phyloP scores from a whole-genome alignment of 257 asterid species.

The Asclepias syriaca region DNA sequence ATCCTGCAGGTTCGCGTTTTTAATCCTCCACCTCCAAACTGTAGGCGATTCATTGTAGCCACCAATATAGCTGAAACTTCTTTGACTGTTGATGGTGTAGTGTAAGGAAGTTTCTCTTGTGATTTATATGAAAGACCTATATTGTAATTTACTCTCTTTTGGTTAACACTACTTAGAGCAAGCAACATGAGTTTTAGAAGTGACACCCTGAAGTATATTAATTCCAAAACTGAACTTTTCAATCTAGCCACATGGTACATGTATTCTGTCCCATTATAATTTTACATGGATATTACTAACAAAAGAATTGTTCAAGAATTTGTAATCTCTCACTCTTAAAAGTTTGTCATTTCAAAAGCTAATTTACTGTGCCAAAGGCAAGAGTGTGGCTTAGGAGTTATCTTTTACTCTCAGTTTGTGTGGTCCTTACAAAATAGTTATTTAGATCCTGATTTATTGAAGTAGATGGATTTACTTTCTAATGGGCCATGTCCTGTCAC shows the following conservation, averaged over 20 bases:
- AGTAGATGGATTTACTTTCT: not conserved
- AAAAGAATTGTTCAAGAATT: not conserved
- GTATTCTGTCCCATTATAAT: not conserved
- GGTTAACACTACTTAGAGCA: not conserved
- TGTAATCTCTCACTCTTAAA: not conserved
- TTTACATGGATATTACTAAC: not conserved
- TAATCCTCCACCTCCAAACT: constrained; percentile 75
- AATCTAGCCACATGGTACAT: not conserved
- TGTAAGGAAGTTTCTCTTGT: constrained; percentile 42
- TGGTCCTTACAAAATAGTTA: not conserved
- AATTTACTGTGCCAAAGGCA: not conserved
- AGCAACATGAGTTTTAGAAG: not conserved
- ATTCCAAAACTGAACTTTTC: not conserved
- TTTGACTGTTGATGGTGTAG: constrained; percentile 97
- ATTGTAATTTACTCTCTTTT: not conserved
- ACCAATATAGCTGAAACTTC: constrained; percentile 99
- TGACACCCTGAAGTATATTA: not conserved
- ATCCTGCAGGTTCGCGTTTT: constrained; percentile 82
- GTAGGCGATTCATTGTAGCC: constrained; percentile 86
- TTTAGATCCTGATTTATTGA: not conserved
- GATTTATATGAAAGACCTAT: not conserved
- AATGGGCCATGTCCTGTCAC: not conserved
- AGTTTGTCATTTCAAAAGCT: not conserved
- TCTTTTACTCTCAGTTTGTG: not conserved
- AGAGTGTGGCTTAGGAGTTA: not conserved